These are phyloP conservation scores for Apiotrichum gracile DNA, from an alignment of 1,284 basidiomycete species.

Conservation along the genomic window DNA sequence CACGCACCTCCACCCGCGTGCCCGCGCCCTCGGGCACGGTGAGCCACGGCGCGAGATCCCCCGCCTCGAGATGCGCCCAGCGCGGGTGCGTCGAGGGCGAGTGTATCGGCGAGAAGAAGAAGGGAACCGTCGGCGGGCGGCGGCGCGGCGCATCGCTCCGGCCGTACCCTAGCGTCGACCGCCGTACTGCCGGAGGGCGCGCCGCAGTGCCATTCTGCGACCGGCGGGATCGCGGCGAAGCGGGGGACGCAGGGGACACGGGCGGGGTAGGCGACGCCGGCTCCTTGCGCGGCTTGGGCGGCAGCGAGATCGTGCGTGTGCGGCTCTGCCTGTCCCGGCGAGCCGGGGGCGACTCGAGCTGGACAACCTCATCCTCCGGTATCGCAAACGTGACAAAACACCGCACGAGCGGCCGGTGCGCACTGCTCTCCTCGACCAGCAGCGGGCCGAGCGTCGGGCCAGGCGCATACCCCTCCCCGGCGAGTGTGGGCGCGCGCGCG, in stretches of 20 bases:
- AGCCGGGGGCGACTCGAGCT: too few relatives aligned
- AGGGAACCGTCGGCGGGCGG: constrained; percentile 24
- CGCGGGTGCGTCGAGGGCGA: constrained; percentile 39
- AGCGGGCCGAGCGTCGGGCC: background rate
- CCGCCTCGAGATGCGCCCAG: constrained; percentile 30
- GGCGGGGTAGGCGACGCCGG: background rate
- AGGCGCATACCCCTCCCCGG: constrained; percentile 27
- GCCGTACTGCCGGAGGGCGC: constrained; percentile 2
- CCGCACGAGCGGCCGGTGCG: constrained; percentile 20
- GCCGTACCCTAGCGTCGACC: constrained; percentile 10
- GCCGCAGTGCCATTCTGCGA: constrained; percentile 6
- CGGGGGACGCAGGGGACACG: background rate
- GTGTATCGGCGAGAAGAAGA: constrained; percentile 46
- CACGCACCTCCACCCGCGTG: constrained; percentile 25
- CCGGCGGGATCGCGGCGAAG: background rate
- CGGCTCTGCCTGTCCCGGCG: too few relatives aligned
- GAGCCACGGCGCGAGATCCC: constrained; percentile 45
- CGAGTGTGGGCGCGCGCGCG: constrained; percentile 35
- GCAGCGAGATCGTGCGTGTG: constrained; percentile 8
- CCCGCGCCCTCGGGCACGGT: constrained; percentile 21
- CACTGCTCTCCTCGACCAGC: constrained; percentile 1
- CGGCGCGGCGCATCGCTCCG: background rate
- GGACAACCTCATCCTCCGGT: too few relatives aligned
- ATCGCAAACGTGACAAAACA: constrained; percentile 34
- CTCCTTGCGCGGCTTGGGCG: constrained; percentile 7